These are phyloP conservation scores for Didymellaceae sp. DNA, from an alignment of 2,329 filamentous ascomycete genomes.

Conservation along the genomic window DNA sequence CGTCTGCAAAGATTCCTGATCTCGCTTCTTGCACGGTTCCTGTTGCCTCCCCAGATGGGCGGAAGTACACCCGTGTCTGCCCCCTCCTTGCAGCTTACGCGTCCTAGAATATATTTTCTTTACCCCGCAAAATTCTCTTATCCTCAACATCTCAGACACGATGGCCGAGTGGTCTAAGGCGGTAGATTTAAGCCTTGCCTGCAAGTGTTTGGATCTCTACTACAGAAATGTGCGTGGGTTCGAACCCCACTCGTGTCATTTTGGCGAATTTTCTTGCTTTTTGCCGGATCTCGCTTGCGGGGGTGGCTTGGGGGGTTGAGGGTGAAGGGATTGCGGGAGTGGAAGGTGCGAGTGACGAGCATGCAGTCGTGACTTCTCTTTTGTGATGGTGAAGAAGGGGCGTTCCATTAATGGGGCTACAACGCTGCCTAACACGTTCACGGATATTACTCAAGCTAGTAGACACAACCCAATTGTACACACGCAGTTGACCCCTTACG, in stretches of 20 bases:
- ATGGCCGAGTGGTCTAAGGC: constrained; percentile 45
- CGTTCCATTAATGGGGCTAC: too few species aligned
- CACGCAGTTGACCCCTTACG: constrained; percentile 26
- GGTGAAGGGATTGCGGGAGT: not conserved
- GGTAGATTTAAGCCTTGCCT: constrained; percentile 40
- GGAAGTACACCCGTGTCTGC: not conserved
- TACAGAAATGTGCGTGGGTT: constrained; percentile 44
- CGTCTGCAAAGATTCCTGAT: too few species aligned
- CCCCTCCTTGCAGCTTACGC: not conserved
- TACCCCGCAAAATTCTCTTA: not conserved
- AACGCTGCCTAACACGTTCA: too few species aligned
- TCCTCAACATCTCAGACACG: constrained; percentile 24
- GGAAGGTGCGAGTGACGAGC: not conserved
- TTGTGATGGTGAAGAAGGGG: too few species aligned
- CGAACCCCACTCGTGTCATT: constrained; percentile 40
- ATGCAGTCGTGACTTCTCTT: not conserved
- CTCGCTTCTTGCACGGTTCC: too few species aligned
- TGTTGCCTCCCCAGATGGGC: too few species aligned
- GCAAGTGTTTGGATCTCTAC: constrained; percentile 29
- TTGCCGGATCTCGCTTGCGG: constrained; percentile 68
- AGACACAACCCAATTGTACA: too few species aligned
- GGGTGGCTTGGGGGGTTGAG: constrained; percentile 31
- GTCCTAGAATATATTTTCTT: not conserved
- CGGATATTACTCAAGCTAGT: too few species aligned
- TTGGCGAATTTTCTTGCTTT: constrained; percentile 24